Percentiles rank a stretch among this genome's conserved stretches.
Evolutionary conservation across 352 stramenopile genomes (phyloP).

Genomic region (Phytophthora nicotianae): DNA sequence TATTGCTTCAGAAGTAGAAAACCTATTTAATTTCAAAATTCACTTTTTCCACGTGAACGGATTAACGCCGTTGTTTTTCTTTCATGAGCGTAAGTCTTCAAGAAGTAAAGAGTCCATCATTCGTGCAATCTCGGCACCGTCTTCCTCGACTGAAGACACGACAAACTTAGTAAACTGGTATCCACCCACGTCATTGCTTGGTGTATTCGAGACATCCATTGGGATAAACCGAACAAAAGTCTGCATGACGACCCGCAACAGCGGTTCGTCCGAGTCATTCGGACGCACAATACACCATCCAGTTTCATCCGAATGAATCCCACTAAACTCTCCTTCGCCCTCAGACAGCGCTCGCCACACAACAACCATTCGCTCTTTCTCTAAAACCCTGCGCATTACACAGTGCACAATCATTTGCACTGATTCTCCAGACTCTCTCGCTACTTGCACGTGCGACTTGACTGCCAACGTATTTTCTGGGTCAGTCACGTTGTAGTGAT

Average conservation of each 20-base stretch:
- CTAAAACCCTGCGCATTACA: constrained; percentile 47
- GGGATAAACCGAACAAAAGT: constrained; percentile 34
- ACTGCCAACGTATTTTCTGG: constrained; percentile 40
- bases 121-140: constrained; percentile 26
- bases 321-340: constrained; percentile 34
- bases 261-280: constrained; percentile 16
- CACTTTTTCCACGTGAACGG: too few relatives aligned
- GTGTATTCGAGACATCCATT: constrained; percentile 3
- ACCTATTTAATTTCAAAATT: too few relatives aligned
- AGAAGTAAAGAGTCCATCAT: constrained; percentile 36
- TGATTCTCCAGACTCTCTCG: constrained; percentile 8
- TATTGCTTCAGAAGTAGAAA: too few relatives aligned
- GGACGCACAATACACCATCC: constrained; percentile 51
- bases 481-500: constrained; percentile 22
- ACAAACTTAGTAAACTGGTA: constrained; percentile 36
- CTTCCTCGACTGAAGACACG: constrained; percentile 30
- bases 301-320: constrained; percentile 59
- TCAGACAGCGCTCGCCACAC: constrained; percentile 58
- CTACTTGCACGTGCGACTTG: constrained; percentile 35
- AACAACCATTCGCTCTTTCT: constrained; percentile 46
- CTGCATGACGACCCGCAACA: constrained; percentile 23
- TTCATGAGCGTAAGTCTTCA: too few relatives aligned
- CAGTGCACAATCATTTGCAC: constrained; percentile 19
- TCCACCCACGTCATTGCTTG: constrained; percentile 1
- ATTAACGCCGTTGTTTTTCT: too few relatives aligned